A percentile compares a stretch with the other conserved stretches of the same genome.
Conservation (phyloP, 176 grass and related monocot genomes). For the Carex parvula region DNA sequence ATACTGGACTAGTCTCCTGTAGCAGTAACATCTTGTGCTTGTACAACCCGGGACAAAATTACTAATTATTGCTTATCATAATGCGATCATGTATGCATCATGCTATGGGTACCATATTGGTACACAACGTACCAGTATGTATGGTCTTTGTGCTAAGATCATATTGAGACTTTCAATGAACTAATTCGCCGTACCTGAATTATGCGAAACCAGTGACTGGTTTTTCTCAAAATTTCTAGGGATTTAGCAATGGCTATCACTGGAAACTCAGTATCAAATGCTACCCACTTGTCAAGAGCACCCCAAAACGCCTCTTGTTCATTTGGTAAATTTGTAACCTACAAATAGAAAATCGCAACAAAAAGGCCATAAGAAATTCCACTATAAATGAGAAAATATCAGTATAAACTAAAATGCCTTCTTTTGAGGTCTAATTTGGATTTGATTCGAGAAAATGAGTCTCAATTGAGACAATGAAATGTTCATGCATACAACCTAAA, state of each 20-base stretch:
- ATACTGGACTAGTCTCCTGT: background rate
- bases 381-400: background rate
- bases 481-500: background rate
- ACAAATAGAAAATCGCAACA: slow-evolving; percentile 36
- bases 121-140: background rate
- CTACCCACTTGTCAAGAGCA: slow-evolving; percentile 81
- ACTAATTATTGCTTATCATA: background rate
- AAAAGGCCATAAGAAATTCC: background rate
- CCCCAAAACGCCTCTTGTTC: slow-evolving; percentile 72
- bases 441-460: background rate
- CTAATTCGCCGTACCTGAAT: slow-evolving; percentile 50
- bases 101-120: background rate
- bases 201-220: slow-evolving; percentile 61
- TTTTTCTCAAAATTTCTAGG: slow-evolving; percentile 63
- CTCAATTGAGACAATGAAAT: background rate
- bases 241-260: slow-evolving; percentile 69
- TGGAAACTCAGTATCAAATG: slow-evolving; percentile 83
- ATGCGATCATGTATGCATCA: background rate
- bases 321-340: slow-evolving; percentile 72
- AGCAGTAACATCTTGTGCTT: background rate
- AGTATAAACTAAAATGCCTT: background rate
- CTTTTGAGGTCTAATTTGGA: background rate
- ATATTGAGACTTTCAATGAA: background rate
- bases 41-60: background rate
- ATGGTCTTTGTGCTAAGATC: background rate